A percentile compares a stretch with the other conserved stretches of the same genome.
Evolutionary conservation across 139 green algal species (phyloP).

Genomic region (Asterochloris sp.): DNA sequence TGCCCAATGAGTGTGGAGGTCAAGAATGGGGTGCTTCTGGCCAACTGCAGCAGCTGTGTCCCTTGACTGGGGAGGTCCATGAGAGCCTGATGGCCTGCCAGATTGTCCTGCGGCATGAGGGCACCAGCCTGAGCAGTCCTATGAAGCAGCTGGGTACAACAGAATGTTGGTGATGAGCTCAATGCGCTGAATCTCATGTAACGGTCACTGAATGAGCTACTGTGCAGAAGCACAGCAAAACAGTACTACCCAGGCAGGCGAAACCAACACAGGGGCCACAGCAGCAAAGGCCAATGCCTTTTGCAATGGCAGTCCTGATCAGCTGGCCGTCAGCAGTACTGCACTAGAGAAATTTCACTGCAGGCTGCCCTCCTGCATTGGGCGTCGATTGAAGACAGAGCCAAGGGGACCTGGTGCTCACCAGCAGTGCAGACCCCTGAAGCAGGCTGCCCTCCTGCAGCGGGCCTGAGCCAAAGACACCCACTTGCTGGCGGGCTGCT

Average conservation of each 20-base stretch:
- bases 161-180: too few species aligned
- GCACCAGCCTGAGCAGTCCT: too few species aligned
- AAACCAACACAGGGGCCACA: background rate
- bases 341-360: background rate
- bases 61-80: background rate
- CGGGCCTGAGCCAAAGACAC: constrained; percentile 35
- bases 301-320: background rate
- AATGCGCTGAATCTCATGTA: too few species aligned
- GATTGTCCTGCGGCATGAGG: too few species aligned
- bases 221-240: too few species aligned
- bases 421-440: background rate
- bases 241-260: background rate
- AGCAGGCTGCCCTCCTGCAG: constrained; percentile 27
- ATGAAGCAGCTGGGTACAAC: too few species aligned
- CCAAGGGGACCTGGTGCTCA: background rate
- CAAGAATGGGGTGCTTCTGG: constrained; percentile 43
- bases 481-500: constrained; percentile 35
- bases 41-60: constrained; percentile 56
- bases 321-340: background rate
- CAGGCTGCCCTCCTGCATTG: background rate
- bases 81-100: too few species aligned
- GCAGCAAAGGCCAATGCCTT: background rate
- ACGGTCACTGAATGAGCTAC: too few species aligned
- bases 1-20: constrained; percentile 36
- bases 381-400: background rate